These are phyloP conservation scores for Solanum hybrid DNA, from an alignment of 305 asterid genomes.

Conservation along the genomic window DNA sequence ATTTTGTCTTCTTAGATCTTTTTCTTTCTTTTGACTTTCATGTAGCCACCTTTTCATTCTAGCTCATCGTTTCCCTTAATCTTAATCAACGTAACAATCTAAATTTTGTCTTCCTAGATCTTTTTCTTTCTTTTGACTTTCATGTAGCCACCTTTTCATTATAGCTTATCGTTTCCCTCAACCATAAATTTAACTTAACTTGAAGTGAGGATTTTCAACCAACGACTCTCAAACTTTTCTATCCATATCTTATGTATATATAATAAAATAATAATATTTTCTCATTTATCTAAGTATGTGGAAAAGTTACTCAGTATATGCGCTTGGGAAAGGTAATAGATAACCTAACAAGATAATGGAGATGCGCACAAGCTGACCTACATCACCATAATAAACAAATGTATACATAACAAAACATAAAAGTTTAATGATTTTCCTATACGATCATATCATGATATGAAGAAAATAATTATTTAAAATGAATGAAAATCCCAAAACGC, in stretches of 20 bases:
- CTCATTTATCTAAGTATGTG: not conserved
- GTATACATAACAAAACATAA: not conserved
- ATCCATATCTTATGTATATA: not conserved
- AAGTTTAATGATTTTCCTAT: not conserved
- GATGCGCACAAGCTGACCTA: not conserved
- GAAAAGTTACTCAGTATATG: not conserved
- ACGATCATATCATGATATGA: not conserved
- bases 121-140: not conserved
- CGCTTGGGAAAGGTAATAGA: not conserved
- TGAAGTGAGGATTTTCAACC: not conserved
- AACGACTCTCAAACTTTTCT: not conserved
- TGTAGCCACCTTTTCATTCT: not conserved
- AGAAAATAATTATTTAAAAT: not conserved
- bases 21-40: not conserved
- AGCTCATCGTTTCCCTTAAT: not conserved
- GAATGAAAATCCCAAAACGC: not conserved
- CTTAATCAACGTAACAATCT: not conserved
- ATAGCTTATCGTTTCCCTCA: not conserved
- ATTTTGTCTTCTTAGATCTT: not conserved
- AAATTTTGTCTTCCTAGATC: not conserved
- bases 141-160: not conserved
- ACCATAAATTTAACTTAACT: not conserved
- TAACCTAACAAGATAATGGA: not conserved
- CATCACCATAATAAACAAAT: not conserved
- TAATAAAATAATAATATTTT: not conserved